Conservation (phyloP, 164 flowering plant genomes). For the Houttuynia cordata region DNA sequence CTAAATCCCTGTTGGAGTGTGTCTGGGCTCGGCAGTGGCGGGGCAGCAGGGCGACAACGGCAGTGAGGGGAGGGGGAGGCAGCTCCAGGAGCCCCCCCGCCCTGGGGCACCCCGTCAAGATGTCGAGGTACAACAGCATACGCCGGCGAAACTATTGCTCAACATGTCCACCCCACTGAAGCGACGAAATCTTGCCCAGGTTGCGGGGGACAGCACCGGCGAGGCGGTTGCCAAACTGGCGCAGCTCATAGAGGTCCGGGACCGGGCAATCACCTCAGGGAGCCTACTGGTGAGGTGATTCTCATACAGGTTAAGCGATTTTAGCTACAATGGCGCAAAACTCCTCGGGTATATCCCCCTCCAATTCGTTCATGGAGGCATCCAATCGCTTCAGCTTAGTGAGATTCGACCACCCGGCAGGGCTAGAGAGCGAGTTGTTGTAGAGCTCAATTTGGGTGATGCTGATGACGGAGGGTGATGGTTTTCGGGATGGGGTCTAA, state of each 20-base stretch:
- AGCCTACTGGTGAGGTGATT: constrained; percentile 30
- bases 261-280: constrained; percentile 24
- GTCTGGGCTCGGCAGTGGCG: too few relatives aligned
- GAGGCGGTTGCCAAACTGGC: constrained; percentile 28
- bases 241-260: constrained; percentile 25
- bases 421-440: constrained; percentile 62
- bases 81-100: too few relatives aligned
- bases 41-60: too few relatives aligned
- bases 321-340: constrained; percentile 47
- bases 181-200: constrained; percentile 33
- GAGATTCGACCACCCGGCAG: constrained; percentile 42
- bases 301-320: constrained; percentile 59
- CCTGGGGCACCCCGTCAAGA: too few relatives aligned
- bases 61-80: too few relatives aligned
- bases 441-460: constrained; percentile 66
- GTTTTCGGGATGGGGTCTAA: constrained; percentile 54
- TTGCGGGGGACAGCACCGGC: constrained; percentile 29
- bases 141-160: constrained; percentile 49
- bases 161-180: constrained; percentile 29
- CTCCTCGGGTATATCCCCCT: constrained; percentile 65
- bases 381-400: constrained; percentile 37
- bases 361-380: constrained; percentile 55
- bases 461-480: constrained; percentile 37
- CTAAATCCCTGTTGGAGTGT: too few relatives aligned
- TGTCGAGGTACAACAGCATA: too few relatives aligned